These are phyloP conservation scores for Suillus subaureus DNA, from an alignment of 768 basidiomycete genomes.

Conservation along the genomic window DNA sequence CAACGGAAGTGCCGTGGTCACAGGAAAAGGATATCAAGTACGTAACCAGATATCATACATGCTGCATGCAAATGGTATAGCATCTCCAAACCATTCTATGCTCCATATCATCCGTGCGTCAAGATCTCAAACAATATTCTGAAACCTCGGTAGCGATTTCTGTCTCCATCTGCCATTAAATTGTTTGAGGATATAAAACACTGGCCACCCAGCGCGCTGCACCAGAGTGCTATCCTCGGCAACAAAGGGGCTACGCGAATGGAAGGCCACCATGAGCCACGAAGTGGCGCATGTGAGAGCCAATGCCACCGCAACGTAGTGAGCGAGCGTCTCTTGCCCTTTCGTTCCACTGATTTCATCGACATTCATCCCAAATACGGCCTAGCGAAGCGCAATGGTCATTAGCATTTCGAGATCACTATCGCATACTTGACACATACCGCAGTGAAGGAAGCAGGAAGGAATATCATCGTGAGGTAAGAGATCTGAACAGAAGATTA, in stretches of 20 bases:
- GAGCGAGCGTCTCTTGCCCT: conserved; percentile 34
- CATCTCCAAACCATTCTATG: not conserved
- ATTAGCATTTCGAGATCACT: conserved; percentile 5
- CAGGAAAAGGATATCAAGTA: not conserved
- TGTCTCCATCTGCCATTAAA: not conserved
- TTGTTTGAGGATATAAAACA: conserved; percentile 13
- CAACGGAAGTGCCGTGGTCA: not conserved
- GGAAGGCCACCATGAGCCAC: conserved; percentile 58
- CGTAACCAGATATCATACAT: too few species aligned
- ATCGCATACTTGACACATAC: conserved; percentile 16
- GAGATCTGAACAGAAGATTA: conserved; percentile 39
- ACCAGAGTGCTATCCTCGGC: conserved; percentile 10
- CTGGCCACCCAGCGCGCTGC: conserved; percentile 25
- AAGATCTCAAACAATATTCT: not conserved
- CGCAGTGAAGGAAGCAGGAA: conserved; percentile 50
- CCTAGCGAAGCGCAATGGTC: conserved; percentile 24
- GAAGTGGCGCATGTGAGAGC: conserved; percentile 51
- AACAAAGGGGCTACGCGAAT: conserved; percentile 24
- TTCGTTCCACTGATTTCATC: conserved; percentile 30
- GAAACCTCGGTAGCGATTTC: not conserved
- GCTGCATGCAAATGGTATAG: not conserved
- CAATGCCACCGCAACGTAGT: conserved; percentile 43
- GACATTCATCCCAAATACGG: conserved; percentile 29
- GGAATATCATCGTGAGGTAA: conserved; percentile 58
- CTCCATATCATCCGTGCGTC: not conserved